Base-by-base conservation (phyloP, 2,329 filamentous ascomycete species). In the Colletotrichum sp. region DNA sequence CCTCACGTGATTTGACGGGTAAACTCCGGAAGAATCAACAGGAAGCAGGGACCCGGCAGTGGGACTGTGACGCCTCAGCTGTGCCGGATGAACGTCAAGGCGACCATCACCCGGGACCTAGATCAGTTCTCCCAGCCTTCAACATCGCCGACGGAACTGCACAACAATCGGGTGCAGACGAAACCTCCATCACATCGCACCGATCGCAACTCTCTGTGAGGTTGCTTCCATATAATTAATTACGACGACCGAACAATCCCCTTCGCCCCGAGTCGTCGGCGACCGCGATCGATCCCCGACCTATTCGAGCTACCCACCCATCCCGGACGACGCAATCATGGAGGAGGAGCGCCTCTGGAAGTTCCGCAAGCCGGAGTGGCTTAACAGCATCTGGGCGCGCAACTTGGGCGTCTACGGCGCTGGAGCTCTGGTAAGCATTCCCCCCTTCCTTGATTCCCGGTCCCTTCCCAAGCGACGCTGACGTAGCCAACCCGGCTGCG, bases 321-420 rank as follows among this genome's bases (percentile, higher is more conserved):
- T 62, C 48, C 68, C 56, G 24, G 56, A 62, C 43, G 34, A 59
- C 74, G 73, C 69, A 79, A 82, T 38, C 65, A 92, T 92, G 90
- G 90, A 91, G 77, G 91, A 93, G 78, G 91, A 93, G 75, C 90
- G 91, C 71, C 90, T 93, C 79, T 93, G 90, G 89, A 93, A 92
- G 86, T 93, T 93, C 81, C 84, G 87, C 83, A 89, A 86, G 87
- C 92, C 92, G 71, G 91, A 92, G 81, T 94, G 92, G 92, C 87
- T 93, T 73, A 92, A 91, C 85, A 92, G 89, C 83, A 87, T 89
- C 78, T 91, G 89, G 86, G 90, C 90, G 77, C 91, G 92, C 80
- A 92, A 92, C 79, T 86, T 90, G 21, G 92, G 92, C 73, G 89
- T 94, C 78, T 94, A 93, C 83, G 82, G 84, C 69, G 88, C 92